Evolutionary conservation across 2,329 filamentous ascomycete species (phyloP).

Genomic region (Sarocladiaceae sp.): DNA sequence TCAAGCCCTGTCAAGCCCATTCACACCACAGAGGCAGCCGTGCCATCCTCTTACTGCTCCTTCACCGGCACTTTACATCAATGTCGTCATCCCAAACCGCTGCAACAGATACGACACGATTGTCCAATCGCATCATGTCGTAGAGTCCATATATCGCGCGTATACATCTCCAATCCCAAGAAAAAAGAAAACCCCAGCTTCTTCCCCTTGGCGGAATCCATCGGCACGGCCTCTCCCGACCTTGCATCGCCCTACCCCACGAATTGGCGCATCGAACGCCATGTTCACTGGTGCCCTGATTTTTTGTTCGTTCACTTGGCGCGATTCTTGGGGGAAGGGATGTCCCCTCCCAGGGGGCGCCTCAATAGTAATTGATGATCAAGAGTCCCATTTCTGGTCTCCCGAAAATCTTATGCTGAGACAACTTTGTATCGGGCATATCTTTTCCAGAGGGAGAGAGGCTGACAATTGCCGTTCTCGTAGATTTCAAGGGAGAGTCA

Average conservation of each 20-base stretch:
- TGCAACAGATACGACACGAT: too few species aligned
- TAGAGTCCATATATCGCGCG: background rate
- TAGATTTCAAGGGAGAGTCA: background rate
- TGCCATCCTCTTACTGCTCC: background rate
- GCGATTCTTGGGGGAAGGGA: background rate
- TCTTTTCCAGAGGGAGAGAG: background rate
- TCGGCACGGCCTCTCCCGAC: conserved; percentile 9
- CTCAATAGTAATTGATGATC: conserved; percentile 7
- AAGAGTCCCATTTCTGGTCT: too few species aligned
- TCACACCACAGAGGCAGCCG: background rate
- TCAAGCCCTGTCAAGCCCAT: background rate
- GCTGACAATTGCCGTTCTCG: background rate
- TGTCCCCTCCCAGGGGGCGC: background rate
- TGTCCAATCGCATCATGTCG: background rate
- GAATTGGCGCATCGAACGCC: conserved; percentile 4
- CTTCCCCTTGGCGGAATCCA: conserved; percentile 6
- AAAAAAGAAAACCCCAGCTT: background rate
- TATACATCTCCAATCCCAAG: background rate
- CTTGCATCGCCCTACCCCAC: conserved; percentile 5
- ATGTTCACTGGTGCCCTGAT: background rate
- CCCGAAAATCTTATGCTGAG: background rate
- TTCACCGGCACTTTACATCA: background rate
- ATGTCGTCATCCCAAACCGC: background rate
- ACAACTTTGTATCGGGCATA: background rate
- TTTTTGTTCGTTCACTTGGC: background rate